These are phyloP conservation scores for Aspergillus heteromorphus DNA, from an alignment of 495 filamentous ascomycete genomes.

Conservation along the genomic window DNA sequence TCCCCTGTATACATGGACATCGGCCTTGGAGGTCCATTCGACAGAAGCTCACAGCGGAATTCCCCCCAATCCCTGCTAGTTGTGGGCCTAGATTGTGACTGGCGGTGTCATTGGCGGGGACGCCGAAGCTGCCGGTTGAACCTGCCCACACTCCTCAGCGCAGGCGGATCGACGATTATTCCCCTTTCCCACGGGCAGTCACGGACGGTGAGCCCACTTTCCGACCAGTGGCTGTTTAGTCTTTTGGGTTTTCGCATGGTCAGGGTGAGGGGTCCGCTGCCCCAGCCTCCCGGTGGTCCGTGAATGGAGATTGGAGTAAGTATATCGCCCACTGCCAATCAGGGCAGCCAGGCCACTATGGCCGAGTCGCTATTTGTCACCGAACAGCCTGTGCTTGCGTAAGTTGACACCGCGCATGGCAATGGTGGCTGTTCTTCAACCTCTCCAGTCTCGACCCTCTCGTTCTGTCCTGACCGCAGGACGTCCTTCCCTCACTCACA, in stretches of 20 bases:
- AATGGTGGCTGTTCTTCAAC: no score
- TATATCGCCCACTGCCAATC: neutral
- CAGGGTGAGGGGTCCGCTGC: neutral
- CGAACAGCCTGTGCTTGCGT: no score
- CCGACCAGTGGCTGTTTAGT: neutral
- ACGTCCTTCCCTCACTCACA: no score
- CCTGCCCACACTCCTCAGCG: no score
- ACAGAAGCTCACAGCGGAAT: neutral
- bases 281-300: neutral
- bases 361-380: no score
- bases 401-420: no score
- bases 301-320: neutral
- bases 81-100: neutral
- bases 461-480: no score
- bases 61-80: neutral
- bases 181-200: no score
- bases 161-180: no score
- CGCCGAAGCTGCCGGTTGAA: neutral
- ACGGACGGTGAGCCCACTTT: no score
- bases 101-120: neutral
- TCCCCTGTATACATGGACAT: neutral
- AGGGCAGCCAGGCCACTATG: neutral
- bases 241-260: neutral
- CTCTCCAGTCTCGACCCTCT: no score
- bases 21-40: constrained; percentile 1